These are phyloP conservation scores for Microcera coccophila DNA, from an alignment of 2,329 filamentous ascomycete species.

Conservation along the genomic window DNA sequence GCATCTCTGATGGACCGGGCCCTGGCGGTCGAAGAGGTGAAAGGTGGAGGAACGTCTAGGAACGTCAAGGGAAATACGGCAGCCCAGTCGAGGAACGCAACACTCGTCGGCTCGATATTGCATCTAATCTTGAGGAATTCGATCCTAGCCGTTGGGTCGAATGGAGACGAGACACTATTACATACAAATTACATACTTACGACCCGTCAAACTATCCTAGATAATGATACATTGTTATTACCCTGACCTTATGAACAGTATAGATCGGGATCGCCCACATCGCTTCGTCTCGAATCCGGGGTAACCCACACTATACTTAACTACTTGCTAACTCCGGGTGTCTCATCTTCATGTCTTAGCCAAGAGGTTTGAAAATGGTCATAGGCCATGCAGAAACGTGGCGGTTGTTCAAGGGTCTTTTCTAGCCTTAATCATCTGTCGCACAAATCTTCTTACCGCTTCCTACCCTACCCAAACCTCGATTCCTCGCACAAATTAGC, in stretches of 20 bases:
- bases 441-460: neutral
- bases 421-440: neutral
- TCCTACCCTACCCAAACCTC: constrained; percentile 35
- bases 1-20: too few species aligned
- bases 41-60: neutral
- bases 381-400: too few species aligned
- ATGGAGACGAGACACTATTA: neutral
- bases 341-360: neutral
- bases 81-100: too few species aligned
- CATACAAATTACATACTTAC: neutral
- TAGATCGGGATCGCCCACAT: neutral
- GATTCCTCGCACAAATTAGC: too few species aligned
- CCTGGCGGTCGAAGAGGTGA: too few species aligned
- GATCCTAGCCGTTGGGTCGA: too few species aligned
- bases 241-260: too few species aligned
- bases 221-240: neutral
- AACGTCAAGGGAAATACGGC: neutral
- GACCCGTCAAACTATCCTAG: neutral
- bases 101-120: too few species aligned
- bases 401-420: neutral
- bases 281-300: neutral
- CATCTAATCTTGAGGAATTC: neutral
- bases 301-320: too few species aligned
- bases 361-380: too few species aligned
- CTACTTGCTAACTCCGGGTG: too few species aligned